Evolutionary conservation across 768 basidiomycete species (phyloP), one percentile per base, ranked within the genome.

Genomic region (Cyathus striatus): DNA sequence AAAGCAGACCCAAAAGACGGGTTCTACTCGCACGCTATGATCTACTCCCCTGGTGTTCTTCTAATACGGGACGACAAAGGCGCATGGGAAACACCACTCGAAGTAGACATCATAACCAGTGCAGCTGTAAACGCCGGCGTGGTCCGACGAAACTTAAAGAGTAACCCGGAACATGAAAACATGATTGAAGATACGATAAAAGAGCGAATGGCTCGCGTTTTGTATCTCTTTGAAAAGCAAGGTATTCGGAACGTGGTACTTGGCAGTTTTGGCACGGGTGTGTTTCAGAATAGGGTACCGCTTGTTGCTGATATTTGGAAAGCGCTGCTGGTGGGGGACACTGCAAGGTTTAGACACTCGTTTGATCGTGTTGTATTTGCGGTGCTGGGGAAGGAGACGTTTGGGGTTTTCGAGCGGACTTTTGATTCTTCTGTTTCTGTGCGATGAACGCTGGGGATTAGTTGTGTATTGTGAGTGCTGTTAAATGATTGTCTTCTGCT

Each of bases 181-280:
- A 38, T 34, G 14, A 53, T 65, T 23, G 45, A 69, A 47, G 53
- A 47, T 4, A 62, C 64, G 23, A 88, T 86, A 83, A 73, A 63
- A 41, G 83, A 88, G 55, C 69, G 85, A 12, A 87, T 88, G 82
- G 80, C 63, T 1, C 70, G 86, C 12, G 62, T 86, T 18, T 58
- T 88, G 3, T 74, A 62, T 39, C 60, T 86, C 20, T 84, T 86
- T 54, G 78, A 86, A 59, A 63, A 62, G 30, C 68, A 75, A 45
- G 77, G 78, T 2, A 72, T 76, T 14, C 65, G 64, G 50, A 70
- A 78, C 49, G 43, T 88, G 34, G 79, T 87, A 1, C 59, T 88
- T n/a, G 86, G 86, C 22, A 79, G 78, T 52, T 87, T 85, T 59
- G 86, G 86, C 14, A 86, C 85, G 1, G 86, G 86, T 0, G 85